A percentile compares a stretch with the other conserved stretches of the same genome.
These are phyloP conservation scores for Diplogelasinospora grovesii DNA, from an alignment of 495 filamentous ascomycete genomes.

Conservation along the genomic window DNA sequence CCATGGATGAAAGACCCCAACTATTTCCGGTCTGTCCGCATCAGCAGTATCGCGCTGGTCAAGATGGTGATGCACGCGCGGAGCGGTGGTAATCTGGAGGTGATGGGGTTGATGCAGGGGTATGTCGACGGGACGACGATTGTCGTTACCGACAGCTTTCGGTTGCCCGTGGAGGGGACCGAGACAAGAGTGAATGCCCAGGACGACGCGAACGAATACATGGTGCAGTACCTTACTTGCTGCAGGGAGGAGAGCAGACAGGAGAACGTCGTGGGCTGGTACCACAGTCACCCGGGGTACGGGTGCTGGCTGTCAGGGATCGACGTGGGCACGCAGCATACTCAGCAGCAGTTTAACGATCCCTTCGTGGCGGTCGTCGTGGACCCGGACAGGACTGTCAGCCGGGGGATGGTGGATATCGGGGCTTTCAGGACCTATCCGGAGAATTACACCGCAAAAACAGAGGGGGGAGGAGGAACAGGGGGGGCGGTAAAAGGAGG, in stretches of 20 bases:
- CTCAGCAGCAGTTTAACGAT: slow-evolving; percentile 75
- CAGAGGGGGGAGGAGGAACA: slow-evolving; percentile 29
- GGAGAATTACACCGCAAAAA: slow-evolving; percentile 53
- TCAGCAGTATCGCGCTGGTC: slow-evolving; percentile 86
- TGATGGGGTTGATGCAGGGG: slow-evolving; percentile 99
- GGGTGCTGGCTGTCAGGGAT: slow-evolving; percentile 98
- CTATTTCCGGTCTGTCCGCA: slow-evolving; percentile 89
- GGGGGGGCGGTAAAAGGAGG: slow-evolving; percentile 24
- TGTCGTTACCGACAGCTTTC: slow-evolving; percentile 90
- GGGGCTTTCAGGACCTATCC: slow-evolving; percentile 93
- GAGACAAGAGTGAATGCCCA: slow-evolving; percentile 97
- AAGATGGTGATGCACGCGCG: slow-evolving; percentile 99
- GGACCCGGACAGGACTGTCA: slow-evolving; percentile 94
- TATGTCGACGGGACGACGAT: slow-evolving; percentile 79
- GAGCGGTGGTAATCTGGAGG: slow-evolving; percentile 81
- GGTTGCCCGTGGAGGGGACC: slow-evolving; percentile 93
- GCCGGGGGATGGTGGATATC: slow-evolving; percentile 92
- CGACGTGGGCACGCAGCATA: slow-evolving; percentile 80
- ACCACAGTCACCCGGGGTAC: slow-evolving; percentile 96
- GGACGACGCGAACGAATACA: slow-evolving; percentile 93
- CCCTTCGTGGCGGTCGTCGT: slow-evolving; percentile 96
- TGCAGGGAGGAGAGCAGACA: slow-evolving; percentile 68
- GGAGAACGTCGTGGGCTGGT: slow-evolving; percentile 97
- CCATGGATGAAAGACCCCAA: slow-evolving; percentile 80
- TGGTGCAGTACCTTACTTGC: slow-evolving; percentile 73